Conservation (phyloP, 2,329 filamentous ascomycete genomes). For the Venturia oleaginea region DNA sequence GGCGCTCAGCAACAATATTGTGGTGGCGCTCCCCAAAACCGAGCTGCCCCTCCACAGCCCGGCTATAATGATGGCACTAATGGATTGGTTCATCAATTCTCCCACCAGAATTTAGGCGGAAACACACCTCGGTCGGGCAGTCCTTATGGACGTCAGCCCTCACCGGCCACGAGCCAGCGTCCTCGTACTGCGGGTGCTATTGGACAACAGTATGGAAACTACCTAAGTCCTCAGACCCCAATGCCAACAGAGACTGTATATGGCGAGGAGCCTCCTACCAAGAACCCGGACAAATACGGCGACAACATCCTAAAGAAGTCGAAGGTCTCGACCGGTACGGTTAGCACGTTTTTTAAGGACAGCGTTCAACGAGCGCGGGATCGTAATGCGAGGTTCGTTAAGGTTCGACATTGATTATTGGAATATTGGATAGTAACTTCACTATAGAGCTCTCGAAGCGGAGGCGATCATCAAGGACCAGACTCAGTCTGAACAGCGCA, state of each 20-base stretch:
- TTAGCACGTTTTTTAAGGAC: constrained; percentile 88
- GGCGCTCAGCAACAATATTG: constrained; percentile 8
- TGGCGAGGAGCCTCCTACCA: constrained; percentile 59
- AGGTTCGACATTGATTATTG: constrained; percentile 10
- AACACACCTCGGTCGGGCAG: constrained; percentile 57
- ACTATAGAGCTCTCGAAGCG: constrained; percentile 73
- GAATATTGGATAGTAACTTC: neutral
- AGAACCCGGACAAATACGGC: constrained; percentile 76
- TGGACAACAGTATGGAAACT: constrained; percentile 47
- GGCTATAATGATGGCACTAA: constrained; percentile 75
- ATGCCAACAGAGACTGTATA: constrained; percentile 26
- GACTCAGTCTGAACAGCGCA: constrained; percentile 62
- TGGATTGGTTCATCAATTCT: constrained; percentile 89
- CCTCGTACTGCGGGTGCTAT: constrained; percentile 73
- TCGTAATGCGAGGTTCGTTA: constrained; percentile 75
- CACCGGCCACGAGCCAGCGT: constrained; percentile 52
- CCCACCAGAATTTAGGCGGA: constrained; percentile 79
- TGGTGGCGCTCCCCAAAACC: constrained; percentile 20
- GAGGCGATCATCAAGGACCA: constrained; percentile 77
- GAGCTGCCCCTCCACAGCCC: constrained; percentile 44
- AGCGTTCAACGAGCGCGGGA: constrained; percentile 94
- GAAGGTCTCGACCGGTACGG: constrained; percentile 55
- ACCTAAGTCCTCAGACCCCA: constrained; percentile 61
- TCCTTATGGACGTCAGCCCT: constrained; percentile 59
- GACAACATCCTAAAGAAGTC: constrained; percentile 72